A percentile compares a stretch with the other conserved stretches of the same genome.
Evolutionary conservation across 495 filamentous ascomycete species (phyloP).

Genomic region (Penicillium roqueforti): DNA sequence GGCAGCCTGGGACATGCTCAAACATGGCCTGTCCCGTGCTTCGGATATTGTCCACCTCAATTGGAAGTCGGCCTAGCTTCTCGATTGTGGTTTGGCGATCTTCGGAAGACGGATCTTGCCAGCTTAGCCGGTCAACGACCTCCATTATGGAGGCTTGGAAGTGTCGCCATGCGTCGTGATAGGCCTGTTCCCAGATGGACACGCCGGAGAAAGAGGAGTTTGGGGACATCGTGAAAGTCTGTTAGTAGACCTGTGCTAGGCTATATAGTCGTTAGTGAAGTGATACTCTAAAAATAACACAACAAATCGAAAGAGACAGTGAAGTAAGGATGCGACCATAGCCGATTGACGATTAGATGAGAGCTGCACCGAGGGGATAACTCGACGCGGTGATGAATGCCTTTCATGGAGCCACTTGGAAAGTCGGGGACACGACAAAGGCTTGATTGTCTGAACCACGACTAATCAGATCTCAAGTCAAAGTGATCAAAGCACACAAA

Average conservation of each 20-base stretch:
- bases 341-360: not conserved
- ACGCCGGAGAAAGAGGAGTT: no score
- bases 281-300: not conserved
- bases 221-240: not conserved
- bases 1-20: not conserved
- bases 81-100: not conserved
- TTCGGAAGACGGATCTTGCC: not conserved
- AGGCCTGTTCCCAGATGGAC: not conserved
- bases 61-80: not conserved
- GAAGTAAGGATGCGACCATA: not conserved
- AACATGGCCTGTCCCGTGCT: not conserved
- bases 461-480: not conserved
- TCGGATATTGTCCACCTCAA: not conserved
- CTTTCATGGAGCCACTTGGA: not conserved
- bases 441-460: not conserved
- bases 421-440: not conserved
- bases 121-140: accelerated
- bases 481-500: not conserved
- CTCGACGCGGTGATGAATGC: not conserved
- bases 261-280: not conserved
- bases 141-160: not conserved
- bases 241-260: no score
- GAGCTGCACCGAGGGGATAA: not conserved
- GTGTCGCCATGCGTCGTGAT: not conserved
- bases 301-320: not conserved